Conservation (phyloP, 2,329 filamentous ascomycete species). For the Calycina herbarum region DNA sequence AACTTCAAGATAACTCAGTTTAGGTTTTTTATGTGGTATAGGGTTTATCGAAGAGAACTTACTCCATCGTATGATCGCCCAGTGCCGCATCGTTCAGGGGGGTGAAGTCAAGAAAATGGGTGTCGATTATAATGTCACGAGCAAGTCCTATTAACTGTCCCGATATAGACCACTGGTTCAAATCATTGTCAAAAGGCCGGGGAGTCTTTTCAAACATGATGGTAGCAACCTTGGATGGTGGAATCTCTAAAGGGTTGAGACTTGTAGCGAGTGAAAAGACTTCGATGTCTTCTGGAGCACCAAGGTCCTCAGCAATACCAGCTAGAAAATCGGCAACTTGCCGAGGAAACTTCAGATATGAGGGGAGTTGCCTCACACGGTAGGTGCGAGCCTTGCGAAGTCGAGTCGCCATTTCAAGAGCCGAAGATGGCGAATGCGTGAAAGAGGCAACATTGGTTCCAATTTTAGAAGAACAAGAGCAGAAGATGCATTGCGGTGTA, state of each 20-base stretch:
- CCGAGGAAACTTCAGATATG: slow-evolving; percentile 2
- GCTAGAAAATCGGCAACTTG: not conserved
- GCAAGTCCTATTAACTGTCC: no score
- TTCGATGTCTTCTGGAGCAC: not conserved
- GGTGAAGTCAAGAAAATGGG: no score
- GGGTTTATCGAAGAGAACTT: no score
- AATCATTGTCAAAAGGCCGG: not conserved
- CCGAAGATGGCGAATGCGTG: not conserved
- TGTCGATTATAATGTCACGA: no score
- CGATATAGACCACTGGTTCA: not conserved
- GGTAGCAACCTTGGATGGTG: slow-evolving; percentile 7
- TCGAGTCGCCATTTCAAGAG: not conserved
- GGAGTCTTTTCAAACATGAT: slow-evolving; percentile 5
- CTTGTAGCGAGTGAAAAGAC: slow-evolving; percentile 7
- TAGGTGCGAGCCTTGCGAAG: slow-evolving; percentile 4
- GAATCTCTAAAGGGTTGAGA: not conserved
- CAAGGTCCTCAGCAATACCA: not conserved
- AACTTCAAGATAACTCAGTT: no score
- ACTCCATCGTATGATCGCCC: no score
- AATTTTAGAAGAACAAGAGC: not conserved
- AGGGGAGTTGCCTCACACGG: slow-evolving; percentile 6
- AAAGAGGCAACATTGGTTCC: not conserved
- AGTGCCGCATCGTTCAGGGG: no score
- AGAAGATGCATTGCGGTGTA: not conserved
- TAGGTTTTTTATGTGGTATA: no score